Base-by-base conservation (phyloP, 2,329 filamentous ascomycete genomes). In the Trichoderma sp. region DNA sequence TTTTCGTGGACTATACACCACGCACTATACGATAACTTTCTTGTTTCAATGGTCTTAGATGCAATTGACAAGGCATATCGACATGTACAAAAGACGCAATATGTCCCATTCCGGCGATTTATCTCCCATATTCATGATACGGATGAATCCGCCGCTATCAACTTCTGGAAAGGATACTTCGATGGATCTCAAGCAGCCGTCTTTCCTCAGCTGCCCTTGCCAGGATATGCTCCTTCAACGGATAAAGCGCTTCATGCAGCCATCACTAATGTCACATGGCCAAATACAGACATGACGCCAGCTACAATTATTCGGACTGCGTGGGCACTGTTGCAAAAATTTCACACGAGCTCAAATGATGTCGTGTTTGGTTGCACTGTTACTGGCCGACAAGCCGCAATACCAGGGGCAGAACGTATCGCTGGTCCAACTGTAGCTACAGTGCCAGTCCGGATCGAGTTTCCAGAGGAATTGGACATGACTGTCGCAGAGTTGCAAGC, bases 21-120 rank as follows among this genome's bases (percentile, higher is more conserved):
- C 46, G 46, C 46, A 24, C 46, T 49, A 49, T 49, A 49, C n/a
- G 46, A 49, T 13, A 49, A 24, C 21, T 13, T 49, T 8, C 46
- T 49, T 5, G 46, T 49, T 49, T 49, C 46, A 49, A 49, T 49
- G 46, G 46, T 49, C 11, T n/a, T 49, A 4, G 46, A 49, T 13
- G n/a, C 77, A 21, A 80, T 80, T 0, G 72, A 76, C 51, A 76
- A 76, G 10, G 46, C 46, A 24, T 49, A 49, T 49, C 46, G 10
- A 4, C 11, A 49, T 2, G 46, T 13, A 21, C 8, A 49, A 49
- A 49, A n/a, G 13, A 6, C n/a, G 21, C 46, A 49, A 5, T 24
- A 21, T 24, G n/a, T 49, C 13, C 10, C 46, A 13, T 49, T 49
- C n/a, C 46, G 11, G n/a, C 8, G 7, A 24, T 49, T 49, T 5